These are phyloP conservation scores for Boletus vinaceobasis DNA, from an alignment of 768 basidiomycete genomes.

Conservation along the genomic window DNA sequence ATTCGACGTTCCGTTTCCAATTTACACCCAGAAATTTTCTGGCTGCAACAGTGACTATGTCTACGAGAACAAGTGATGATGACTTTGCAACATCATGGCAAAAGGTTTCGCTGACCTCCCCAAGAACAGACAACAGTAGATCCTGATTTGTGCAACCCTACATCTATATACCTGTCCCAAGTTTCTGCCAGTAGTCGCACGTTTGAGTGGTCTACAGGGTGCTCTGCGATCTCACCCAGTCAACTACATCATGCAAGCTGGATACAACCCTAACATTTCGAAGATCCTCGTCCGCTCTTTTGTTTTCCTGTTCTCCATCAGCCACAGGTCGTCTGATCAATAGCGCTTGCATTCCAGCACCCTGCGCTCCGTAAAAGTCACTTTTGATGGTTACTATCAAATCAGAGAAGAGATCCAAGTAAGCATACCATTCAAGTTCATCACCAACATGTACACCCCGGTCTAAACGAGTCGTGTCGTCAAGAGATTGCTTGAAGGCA, in stretches of 20 bases:
- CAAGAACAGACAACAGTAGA: background rate
- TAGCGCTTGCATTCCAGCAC: constrained; percentile 55
- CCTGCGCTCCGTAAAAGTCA: constrained; percentile 61
- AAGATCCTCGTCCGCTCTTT: constrained; percentile 43
- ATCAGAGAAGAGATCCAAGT: background rate
- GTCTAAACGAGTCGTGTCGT: background rate
- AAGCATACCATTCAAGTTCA: constrained; percentile 59
- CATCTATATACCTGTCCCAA: background rate
- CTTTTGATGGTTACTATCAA: constrained; percentile 33
- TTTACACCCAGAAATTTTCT: background rate
- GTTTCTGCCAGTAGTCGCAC: background rate
- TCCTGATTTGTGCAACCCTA: background rate
- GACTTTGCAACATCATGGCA: background rate
- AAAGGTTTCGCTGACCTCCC: too few relatives aligned
- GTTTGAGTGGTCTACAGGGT: background rate
- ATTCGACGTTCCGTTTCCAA: background rate
- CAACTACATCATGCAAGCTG: constrained; percentile 35
- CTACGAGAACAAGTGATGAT: background rate
- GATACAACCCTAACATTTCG: constrained; percentile 37
- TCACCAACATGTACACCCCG: constrained; percentile 75
- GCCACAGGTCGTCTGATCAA: constrained; percentile 49
- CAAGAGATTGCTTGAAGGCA: constrained; percentile 27
- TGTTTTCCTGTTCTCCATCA: constrained; percentile 46
- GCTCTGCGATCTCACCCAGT: constrained; percentile 32
- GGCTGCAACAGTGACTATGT: background rate